Evolutionary conservation across 2,329 filamentous ascomycete genomes (phyloP), one percentile per base, ranked within the genome.

Genomic region (Colletotrichum higginsianum): DNA sequence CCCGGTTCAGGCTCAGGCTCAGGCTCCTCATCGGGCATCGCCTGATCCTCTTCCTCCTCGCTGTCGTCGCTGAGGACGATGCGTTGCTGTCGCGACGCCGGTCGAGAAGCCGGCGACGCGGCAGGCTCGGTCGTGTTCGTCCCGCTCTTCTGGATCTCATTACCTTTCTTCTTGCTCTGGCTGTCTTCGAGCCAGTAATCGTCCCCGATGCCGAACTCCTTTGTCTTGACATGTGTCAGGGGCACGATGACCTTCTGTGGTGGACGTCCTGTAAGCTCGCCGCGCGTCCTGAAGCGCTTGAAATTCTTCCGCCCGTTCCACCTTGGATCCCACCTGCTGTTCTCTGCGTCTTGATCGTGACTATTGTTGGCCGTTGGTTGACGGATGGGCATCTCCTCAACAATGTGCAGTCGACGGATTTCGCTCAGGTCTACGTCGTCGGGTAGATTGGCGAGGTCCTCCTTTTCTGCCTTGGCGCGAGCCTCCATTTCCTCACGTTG

Each of bases 251-350:
- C 83, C 66, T 83, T 84, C 38, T 83, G 80, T 2, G 82, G 79
- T 3, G 82, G 79, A 18, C 86, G 80, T 7, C 86, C 83, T 2
- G 77, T 73, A 7, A 75, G 75, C 23, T 88, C 88, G 30, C 89
- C 91, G 64, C 89, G 86, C 66, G 86, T 86, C 26, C 87, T 86
- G 78, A 99, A 99, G 76, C 90, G 93, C 81, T 99, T 99, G 84
- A 98, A 99, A 78, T 99, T 98, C 81, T 94, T 96, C 53, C 96
- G 88, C 0, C 96, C 96, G 79, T 98, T 97, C 96, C 96, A 99
- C 49, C 87, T 87, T 0, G 94, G 91, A 75, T 98, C 90, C 95
- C 96, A 98, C 50, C 94, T 87, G 6, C 87, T 86, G 53, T 85
- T 84, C 1, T 82, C 84, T 55, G 86, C 80, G 23, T 88, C 86